Evolutionary conservation across 768 basidiomycete species (phyloP).

Genomic region (Sporobolomyces phaffii): DNA sequence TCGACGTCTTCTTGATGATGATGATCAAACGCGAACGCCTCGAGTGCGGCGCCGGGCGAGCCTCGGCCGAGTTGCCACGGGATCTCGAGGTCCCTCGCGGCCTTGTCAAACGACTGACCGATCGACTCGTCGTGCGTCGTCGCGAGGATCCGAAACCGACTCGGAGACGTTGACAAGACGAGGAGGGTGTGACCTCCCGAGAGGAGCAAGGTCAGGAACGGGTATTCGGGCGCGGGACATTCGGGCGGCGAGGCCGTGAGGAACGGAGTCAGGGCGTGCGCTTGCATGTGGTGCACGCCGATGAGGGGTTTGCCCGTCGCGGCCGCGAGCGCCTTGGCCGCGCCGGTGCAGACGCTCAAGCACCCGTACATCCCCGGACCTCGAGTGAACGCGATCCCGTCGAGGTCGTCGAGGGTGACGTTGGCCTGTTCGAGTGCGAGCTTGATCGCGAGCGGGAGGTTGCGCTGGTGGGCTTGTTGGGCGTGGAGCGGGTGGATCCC

Average conservation of each 20-base stretch:
- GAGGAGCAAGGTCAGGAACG: conserved; percentile 79
- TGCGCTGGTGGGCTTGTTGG: conserved; percentile 64
- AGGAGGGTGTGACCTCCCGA: conserved; percentile 94
- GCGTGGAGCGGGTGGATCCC: conserved; percentile 50
- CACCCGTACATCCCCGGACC: conserved; percentile 71
- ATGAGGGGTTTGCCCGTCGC: conserved; percentile 65
- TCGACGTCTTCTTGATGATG: no score
- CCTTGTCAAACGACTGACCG: conserved; percentile 35
- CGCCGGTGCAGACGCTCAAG: conserved; percentile 68
- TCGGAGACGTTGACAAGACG: conserved; percentile 56
- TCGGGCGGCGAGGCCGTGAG: conserved; percentile 68
- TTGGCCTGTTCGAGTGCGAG: conserved; percentile 63
- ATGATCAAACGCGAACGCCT: conserved; percentile 59
- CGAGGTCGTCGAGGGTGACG: conserved; percentile 58
- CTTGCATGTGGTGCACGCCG: conserved; percentile 98
- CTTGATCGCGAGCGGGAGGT: conserved; percentile 72
- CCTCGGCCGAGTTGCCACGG: conserved; percentile 52
- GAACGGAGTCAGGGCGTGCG: conserved; percentile 75
- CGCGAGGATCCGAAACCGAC: conserved; percentile 36
- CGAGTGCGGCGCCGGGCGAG: conserved; percentile 68
- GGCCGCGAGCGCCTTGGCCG: conserved; percentile 79
- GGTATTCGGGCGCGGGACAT: conserved; percentile 64
- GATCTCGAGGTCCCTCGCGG: conserved; percentile 61
- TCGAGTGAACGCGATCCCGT: conserved; percentile 84
- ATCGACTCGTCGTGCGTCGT: conserved; percentile 40